Evolutionary conservation across 768 basidiomycete species (phyloP).

Genomic region (Dacryopinax primogenitus): DNA sequence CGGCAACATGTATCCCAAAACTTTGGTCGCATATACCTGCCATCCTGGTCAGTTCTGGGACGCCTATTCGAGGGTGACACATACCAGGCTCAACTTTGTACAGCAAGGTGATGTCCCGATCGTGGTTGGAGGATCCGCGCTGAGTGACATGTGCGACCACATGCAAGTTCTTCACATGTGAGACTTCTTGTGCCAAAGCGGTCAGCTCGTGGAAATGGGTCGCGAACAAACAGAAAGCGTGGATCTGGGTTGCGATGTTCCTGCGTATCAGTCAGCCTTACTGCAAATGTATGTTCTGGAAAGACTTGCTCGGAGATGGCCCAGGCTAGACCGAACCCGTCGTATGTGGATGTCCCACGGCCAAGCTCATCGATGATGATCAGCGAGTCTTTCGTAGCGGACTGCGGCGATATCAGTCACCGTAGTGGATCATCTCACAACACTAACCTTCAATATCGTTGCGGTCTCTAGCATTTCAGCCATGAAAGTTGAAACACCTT

Average conservation of each 20-base stretch:
- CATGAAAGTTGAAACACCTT: conserved; percentile 98
- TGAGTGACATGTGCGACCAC: conserved; percentile 82
- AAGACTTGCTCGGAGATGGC: conserved; percentile 82
- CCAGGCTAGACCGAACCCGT: conserved; percentile 97
- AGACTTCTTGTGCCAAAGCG: conserved; percentile 69
- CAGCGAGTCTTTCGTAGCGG: conserved; percentile 80
- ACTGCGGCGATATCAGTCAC: conserved; percentile 33
- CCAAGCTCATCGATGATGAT: conserved; percentile 98
- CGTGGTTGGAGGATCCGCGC: conserved; percentile 32
- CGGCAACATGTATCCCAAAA: conserved; percentile 95
- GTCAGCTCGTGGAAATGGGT: conserved; percentile 98
- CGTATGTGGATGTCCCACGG: conserved; percentile 90
- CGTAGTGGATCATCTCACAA: background rate
- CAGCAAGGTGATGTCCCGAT: conserved; percentile 67
- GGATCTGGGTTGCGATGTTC: conserved; percentile 83
- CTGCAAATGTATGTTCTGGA: background rate
- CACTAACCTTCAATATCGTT: conserved; percentile 68
- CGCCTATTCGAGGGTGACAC: conserved; percentile 16
- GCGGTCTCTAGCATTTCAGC: conserved; percentile 99
- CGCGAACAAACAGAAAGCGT: conserved; percentile 90
- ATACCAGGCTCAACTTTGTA: conserved; percentile 68
- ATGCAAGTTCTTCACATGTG: conserved; percentile 86
- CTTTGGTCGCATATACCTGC: conserved; percentile 88
- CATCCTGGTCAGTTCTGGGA: background rate
- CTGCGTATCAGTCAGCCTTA: conserved; percentile 31